phyloP scores from a whole-genome alignment of 2,329 filamentous ascomycete genomes.

The Chaetothyriales sp. region DNA sequence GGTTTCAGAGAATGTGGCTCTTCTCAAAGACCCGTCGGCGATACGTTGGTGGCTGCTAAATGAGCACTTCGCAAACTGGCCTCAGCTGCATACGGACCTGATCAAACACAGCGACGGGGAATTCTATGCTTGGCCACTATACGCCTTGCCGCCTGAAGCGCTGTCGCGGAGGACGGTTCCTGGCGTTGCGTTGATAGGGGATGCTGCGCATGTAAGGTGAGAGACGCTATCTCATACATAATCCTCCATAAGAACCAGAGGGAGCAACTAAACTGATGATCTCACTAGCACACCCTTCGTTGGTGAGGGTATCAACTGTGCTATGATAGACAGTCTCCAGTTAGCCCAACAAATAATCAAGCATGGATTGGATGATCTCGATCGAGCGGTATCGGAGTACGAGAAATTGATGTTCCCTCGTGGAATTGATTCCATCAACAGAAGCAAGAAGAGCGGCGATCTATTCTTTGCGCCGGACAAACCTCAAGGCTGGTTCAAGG shows the following conservation, averaged over 20 bases:
- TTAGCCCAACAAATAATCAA: conserved; percentile 8
- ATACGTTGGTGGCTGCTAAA: conserved; percentile 1
- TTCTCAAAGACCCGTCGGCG: conserved; percentile 2
- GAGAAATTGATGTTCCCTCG: conserved; percentile 14
- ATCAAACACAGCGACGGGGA: conserved; percentile 12
- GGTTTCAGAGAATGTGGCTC: conserved; percentile 1
- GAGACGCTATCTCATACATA: background rate
- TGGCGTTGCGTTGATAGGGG: conserved; percentile 19
- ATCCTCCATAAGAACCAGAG: background rate
- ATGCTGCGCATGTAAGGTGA: conserved; percentile 18
- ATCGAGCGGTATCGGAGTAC: conserved; percentile 14
- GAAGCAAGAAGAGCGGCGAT: conserved; percentile 3
- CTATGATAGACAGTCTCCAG: conserved; percentile 17
- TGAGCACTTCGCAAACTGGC: conserved; percentile 9
- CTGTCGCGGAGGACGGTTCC: conserved; percentile 12
- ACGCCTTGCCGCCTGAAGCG: conserved; percentile 9
- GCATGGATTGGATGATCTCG: conserved; percentile 5
- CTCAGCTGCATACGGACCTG: conserved; percentile 12
- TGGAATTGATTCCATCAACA: conserved; percentile 6
- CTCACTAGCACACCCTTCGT: conserved; percentile 4
- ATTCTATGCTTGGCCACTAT: conserved; percentile 18
- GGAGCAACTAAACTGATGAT: conserved; percentile 6
- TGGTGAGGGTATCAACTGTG: conserved; percentile 19
- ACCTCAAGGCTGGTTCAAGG: conserved; percentile 3
- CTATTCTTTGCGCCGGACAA: conserved; percentile 2